Percentiles rank a stretch among this genome's conserved stretches.
These are phyloP conservation scores for Ceratocystis alfenasii DNA, from an alignment of 2,329 filamentous ascomycete species.

Conservation along the genomic window DNA sequence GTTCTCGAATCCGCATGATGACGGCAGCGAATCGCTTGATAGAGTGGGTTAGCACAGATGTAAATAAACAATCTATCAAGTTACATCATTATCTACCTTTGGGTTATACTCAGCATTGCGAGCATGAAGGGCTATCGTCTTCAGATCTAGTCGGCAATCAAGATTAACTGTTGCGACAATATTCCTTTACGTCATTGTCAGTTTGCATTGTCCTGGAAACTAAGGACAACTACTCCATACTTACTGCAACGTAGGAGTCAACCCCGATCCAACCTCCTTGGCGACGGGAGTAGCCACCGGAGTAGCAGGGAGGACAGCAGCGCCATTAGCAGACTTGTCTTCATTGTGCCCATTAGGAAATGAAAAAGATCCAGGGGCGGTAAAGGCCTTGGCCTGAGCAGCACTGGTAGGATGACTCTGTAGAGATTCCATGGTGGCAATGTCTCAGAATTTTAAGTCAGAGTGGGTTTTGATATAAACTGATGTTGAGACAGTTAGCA, in stretches of 20 bases:
- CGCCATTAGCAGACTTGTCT: constrained; percentile 43
- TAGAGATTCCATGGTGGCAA: constrained; percentile 61
- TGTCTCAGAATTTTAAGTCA: not conserved
- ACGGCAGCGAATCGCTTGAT: constrained; percentile 89
- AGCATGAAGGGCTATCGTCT: constrained; percentile 96
- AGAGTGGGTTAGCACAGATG: constrained; percentile 28
- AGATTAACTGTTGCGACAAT: constrained; percentile 98
- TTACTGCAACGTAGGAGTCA: constrained; percentile 90
- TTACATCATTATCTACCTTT: constrained; percentile 54
- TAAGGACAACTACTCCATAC: constrained; percentile 42
- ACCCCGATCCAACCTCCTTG: constrained; percentile 69
- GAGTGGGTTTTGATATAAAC: not conserved
- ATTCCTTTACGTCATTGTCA: constrained; percentile 61
- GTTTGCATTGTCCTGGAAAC: constrained; percentile 24
- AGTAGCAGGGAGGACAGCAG: constrained; percentile 76
- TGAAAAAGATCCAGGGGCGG: constrained; percentile 79
- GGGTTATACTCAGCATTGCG: constrained; percentile 98
- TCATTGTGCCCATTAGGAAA: constrained; percentile 77
- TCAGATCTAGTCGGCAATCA: constrained; percentile 91
- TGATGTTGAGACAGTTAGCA: not conserved
- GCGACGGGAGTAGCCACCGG: constrained; percentile 85
- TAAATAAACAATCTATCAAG: constrained; percentile 7
- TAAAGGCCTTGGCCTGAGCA: constrained; percentile 90
- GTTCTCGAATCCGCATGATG: constrained; percentile 98
- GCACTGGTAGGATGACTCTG: constrained; percentile 87